A percentile compares a stretch with the other conserved stretches of the same genome.
phyloP scores from a whole-genome alignment of 2,329 filamentous ascomycete genomes.

The Xylaria sp. region DNA sequence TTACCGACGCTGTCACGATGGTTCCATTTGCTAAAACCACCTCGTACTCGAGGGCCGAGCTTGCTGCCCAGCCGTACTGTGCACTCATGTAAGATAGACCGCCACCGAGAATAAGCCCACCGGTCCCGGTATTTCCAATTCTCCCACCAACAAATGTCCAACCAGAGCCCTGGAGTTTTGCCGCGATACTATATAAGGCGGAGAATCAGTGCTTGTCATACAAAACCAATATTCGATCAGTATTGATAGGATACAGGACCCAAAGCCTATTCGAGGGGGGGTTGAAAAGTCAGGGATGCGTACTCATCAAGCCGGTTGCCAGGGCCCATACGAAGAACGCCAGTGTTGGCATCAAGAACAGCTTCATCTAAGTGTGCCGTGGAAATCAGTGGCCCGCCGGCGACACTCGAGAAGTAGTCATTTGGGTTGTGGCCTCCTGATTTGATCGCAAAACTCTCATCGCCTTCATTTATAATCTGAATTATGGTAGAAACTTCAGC shows the following conservation, averaged over 20 bases:
- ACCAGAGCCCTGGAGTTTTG: constrained; percentile 54
- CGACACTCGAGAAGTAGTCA: constrained; percentile 61
- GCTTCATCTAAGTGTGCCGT: constrained; percentile 57
- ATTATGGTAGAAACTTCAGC: constrained; percentile 64
- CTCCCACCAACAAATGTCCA: constrained; percentile 56
- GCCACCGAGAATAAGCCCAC: constrained; percentile 63
- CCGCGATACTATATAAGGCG: constrained; percentile 45
- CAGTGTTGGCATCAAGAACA: constrained; percentile 51
- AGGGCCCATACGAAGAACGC: constrained; percentile 56
- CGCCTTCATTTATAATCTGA: constrained; percentile 57
- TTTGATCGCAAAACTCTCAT: constrained; percentile 63
- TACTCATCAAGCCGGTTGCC: constrained; percentile 56
- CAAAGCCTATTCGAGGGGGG: not conserved
- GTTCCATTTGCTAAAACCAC: constrained; percentile 63
- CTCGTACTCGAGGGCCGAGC: constrained; percentile 61
- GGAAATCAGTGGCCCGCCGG: constrained; percentile 61
- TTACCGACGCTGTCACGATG: constrained; percentile 57
- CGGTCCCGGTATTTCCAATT: constrained; percentile 57
- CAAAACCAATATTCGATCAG: not conserved
- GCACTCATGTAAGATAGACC: constrained; percentile 63
- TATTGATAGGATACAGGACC: not conserved
- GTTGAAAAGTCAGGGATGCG: not conserved
- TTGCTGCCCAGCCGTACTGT: constrained; percentile 62
- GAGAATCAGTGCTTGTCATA: not conserved
- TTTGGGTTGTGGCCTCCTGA: constrained; percentile 69